Evolutionary conservation across 2,329 filamentous ascomycete genomes (phyloP).

Genomic region (Didymellaceae sp.): DNA sequence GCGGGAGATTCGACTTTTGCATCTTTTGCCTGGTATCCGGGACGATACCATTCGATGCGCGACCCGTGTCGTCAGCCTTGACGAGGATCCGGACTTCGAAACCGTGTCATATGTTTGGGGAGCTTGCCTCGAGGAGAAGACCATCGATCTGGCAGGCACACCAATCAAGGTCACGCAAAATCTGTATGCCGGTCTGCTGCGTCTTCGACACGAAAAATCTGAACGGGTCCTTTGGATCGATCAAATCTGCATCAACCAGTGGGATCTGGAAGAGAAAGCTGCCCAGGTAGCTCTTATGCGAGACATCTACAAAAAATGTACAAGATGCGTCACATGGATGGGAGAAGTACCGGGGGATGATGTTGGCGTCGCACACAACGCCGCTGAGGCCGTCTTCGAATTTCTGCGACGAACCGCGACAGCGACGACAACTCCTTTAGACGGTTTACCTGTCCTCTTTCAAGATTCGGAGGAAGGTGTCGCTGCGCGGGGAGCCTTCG

Average conservation of each 20-base stretch:
- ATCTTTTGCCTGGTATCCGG: constrained; percentile 13
- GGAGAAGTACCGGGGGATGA: constrained; percentile 21
- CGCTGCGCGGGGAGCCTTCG: constrained; percentile 19
- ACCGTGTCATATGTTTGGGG: constrained; percentile 35
- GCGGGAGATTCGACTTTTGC: constrained; percentile 19
- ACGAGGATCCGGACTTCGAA: constrained; percentile 16
- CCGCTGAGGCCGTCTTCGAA: constrained; percentile 20
- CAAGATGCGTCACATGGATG: constrained; percentile 32
- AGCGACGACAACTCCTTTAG: not conserved
- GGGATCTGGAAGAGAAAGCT: constrained; percentile 27
- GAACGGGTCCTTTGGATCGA: constrained; percentile 33
- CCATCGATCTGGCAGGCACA: constrained; percentile 16
- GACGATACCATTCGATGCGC: constrained; percentile 11
- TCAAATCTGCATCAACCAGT: constrained; percentile 41
- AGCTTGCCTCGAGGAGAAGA: constrained; percentile 4
- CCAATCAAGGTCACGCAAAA: constrained; percentile 21
- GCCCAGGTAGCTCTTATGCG: constrained; percentile 37
- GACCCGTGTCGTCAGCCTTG: constrained; percentile 8
- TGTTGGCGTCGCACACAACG: not conserved
- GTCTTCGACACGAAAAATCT: constrained; percentile 18
- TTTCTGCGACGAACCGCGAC: constrained; percentile 19
- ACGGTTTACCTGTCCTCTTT: constrained; percentile 13
- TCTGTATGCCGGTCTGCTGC: constrained; percentile 21
- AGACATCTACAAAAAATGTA: constrained; percentile 31
- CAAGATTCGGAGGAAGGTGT: not conserved